Percentiles rank a stretch among this genome's conserved stretches.
phyloP scores from a whole-genome alignment of 805 yeast genomes.

The Ogataea thermomethanolica region DNA sequence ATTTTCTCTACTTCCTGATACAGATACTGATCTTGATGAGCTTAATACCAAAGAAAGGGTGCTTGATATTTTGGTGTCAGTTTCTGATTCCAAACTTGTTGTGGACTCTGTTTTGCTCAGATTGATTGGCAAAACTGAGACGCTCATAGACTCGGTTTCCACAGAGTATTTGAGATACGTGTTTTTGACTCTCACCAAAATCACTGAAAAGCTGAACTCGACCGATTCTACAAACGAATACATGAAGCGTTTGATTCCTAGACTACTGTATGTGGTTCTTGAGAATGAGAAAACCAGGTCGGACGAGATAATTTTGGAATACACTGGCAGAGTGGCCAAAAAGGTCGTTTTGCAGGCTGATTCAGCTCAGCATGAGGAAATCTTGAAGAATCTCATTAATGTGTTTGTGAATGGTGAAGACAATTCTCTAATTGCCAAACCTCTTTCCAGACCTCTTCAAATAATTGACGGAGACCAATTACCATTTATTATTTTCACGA shows the following conservation, averaged over 20 bases:
- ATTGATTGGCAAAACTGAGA: slow-evolving; percentile 38
- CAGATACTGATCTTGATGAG: slow-evolving; percentile 6
- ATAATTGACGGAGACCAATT: slow-evolving; percentile 30
- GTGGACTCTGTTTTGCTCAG: slow-evolving; percentile 44
- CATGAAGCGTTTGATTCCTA: slow-evolving; percentile 42
- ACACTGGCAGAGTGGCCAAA: slow-evolving; percentile 41
- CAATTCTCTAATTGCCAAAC: slow-evolving; percentile 15
- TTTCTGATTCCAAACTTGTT: slow-evolving; percentile 41
- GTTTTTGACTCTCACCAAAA: slow-evolving; percentile 19
- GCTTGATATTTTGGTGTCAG: slow-evolving; percentile 34
- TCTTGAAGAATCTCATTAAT: slow-evolving; percentile 37
- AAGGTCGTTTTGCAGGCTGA: slow-evolving; percentile 39
- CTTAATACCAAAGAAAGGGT: slow-evolving; percentile 31
- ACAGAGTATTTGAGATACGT: slow-evolving; percentile 26
- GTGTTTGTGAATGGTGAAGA: slow-evolving; percentile 34
- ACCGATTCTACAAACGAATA: slow-evolving; percentile 31
- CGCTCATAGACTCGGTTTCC: slow-evolving; percentile 13
- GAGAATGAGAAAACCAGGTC: slow-evolving; percentile 10
- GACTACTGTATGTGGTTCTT: slow-evolving; percentile 29
- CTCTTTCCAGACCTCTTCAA: slow-evolving; percentile 17
- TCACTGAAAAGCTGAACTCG: slow-evolving; percentile 16
- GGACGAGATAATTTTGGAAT: slow-evolving; percentile 34
- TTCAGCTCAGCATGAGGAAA: slow-evolving; percentile 41
- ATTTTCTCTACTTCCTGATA: slow-evolving; percentile 48
- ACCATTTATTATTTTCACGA: slow-evolving; percentile 40